Evolutionary conservation across 2,329 filamentous ascomycete genomes (phyloP).

Genomic region (Alternaria sp.): DNA sequence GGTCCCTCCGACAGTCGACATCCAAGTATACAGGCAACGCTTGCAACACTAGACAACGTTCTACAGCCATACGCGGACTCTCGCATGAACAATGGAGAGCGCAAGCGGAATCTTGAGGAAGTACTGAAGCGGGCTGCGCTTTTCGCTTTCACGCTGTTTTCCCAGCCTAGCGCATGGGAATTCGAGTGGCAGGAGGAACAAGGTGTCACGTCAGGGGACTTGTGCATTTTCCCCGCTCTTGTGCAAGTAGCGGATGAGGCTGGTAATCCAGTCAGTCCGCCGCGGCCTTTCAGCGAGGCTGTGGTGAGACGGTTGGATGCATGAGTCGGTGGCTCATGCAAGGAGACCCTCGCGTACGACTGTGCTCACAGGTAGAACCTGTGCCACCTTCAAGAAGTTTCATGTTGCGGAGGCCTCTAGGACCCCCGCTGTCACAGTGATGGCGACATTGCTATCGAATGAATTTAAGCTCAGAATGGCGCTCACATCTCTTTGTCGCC

Average conservation of each 20-base stretch:
- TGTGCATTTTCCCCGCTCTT: constrained; percentile 47
- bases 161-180: constrained; percentile 41
- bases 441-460: not conserved
- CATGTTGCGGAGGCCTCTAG: not conserved
- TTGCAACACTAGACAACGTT: constrained; percentile 32
- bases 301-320: constrained; percentile 33
- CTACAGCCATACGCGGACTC: constrained; percentile 37
- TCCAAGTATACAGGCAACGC: constrained; percentile 28
- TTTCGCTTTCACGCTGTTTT: constrained; percentile 47
- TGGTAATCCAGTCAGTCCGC: constrained; percentile 32
- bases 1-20: constrained; percentile 32
- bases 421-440: not conserved
- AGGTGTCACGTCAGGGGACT: constrained; percentile 29
- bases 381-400: not conserved
- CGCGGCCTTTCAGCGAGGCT: constrained; percentile 39
- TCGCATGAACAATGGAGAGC: constrained; percentile 34
- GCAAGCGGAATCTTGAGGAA: constrained; percentile 42
- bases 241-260: constrained; percentile 42
- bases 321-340: constrained; percentile 6
- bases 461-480: not conserved
- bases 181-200: constrained; percentile 44
- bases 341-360: not conserved
- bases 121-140: constrained; percentile 43
- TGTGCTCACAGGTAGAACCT: not conserved
- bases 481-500: not conserved